Evolutionary conservation across 2,329 filamentous ascomycete species (phyloP), one percentile per base, ranked within the genome.

Genomic region (Xylaria sp.): DNA sequence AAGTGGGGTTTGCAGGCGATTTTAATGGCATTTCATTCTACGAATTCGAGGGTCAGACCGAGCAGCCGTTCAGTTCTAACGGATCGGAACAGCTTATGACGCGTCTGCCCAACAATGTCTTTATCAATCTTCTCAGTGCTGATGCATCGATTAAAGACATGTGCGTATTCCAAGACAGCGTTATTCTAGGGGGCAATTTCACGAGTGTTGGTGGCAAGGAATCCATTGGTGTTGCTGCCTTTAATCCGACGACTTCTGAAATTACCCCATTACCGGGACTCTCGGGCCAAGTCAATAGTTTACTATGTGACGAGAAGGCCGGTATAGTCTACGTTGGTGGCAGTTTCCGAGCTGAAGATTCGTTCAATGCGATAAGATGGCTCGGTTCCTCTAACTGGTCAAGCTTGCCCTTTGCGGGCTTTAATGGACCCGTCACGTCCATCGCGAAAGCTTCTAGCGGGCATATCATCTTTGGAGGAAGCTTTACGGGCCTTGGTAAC

Each of bases 111-210:
- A 96, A 97, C 82, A 94, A 94, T 75, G 89, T 90, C 34, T 93
- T 98, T 73, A 87, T 90, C 23, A 88, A 90, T 20, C 83, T 98
- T 58, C 88, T 91, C 63, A 86, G 89, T 50, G 91, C 94, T 54
- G 94, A 98, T 81, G 94, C 92, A 67, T 90, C 91, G 58, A 97
- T 99, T 77, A 88, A 90, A 77, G 87, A 93, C 72, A 96, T 99
- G 92, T 99, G 96, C 83, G 84, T 91, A 23, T 93, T 95, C 75
- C 85, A 89, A 61, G 82, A 86, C 75, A 85, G 86, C 50, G 88
- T 98, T 34, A 88, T 98, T 57, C 87, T 99, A 18, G 96, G 92
- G 65, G 96, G 96, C 57, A 98, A 98, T 83, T 99, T 99, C 79
- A 98, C 96, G 39, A 97, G 93, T 79, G 83, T 99, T 71, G 93